phyloP scores from a whole-genome alignment of 1,284 basidiomycete species.

The Wallemia ichthyophaga region DNA sequence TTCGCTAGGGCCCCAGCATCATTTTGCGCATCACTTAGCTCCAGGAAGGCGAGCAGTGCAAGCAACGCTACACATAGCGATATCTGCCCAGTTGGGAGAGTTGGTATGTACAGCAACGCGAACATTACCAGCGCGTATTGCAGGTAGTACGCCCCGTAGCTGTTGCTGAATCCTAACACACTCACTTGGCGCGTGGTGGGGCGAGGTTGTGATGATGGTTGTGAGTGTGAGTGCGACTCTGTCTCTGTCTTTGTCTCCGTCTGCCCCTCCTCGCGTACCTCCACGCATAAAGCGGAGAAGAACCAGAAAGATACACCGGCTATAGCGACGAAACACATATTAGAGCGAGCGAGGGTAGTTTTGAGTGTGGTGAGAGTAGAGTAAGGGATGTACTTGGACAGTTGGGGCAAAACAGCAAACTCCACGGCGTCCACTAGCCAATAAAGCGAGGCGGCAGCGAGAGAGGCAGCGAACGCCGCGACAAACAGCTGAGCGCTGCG shows the following conservation, averaged over 20 bases:
- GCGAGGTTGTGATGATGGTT: too few relatives aligned
- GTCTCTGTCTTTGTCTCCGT: constrained; percentile 14
- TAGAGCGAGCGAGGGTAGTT: constrained; percentile 30
- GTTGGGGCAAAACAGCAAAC: too few relatives aligned
- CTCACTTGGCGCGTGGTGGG: constrained; percentile 28
- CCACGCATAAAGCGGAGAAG: constrained; percentile 35
- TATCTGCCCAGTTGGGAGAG: constrained; percentile 54
- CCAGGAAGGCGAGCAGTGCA: constrained; percentile 37
- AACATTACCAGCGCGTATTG: constrained; percentile 44
- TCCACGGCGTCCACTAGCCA: constrained; percentile 61
- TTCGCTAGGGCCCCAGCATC: constrained; percentile 28
- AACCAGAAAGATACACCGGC: constrained; percentile 36
- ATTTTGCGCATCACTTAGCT: constrained; percentile 44
- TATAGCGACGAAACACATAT: constrained; percentile 24
- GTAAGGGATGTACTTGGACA: constrained; percentile 10
- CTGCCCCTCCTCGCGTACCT: constrained; percentile 20
- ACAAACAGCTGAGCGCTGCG: constrained; percentile 38
- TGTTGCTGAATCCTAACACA: constrained; percentile 65
- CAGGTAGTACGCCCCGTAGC: constrained; percentile 58
- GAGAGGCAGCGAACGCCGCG: constrained; percentile 24
- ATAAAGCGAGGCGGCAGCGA: constrained; percentile 29
- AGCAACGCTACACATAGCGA: constrained; percentile 35
- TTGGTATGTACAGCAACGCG: constrained; percentile 29
- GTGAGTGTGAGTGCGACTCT: too few relatives aligned
- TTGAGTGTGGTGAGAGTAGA: constrained; percentile 23